A percentile compares a stretch with the other conserved stretches of the same genome.
These are phyloP conservation scores for Lumnitzera racemosa DNA, from an alignment of 345 rosid genomes.

Conservation along the genomic window DNA sequence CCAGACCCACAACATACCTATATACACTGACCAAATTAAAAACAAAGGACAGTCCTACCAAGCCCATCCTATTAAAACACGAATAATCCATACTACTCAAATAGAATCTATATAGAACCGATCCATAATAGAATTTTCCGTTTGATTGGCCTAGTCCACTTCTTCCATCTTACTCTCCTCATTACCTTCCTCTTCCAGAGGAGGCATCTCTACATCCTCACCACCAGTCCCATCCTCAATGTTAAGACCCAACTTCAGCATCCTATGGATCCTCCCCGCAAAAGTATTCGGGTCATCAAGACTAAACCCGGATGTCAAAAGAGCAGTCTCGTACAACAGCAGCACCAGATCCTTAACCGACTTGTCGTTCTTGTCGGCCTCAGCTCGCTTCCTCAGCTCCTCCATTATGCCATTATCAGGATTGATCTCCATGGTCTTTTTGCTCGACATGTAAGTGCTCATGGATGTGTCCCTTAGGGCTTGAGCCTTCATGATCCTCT, in stretches of 20 bases:
- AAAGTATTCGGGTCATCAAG: conserved; percentile 50
- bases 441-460: conserved; percentile 50
- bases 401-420: conserved; percentile 51
- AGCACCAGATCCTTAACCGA: conserved; percentile 48
- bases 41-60: no score
- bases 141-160: conserved; percentile 21
- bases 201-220: conserved; percentile 34
- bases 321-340: conserved; percentile 42
- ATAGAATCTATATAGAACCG: no score
- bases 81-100: no score
- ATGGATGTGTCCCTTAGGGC: conserved; percentile 48
- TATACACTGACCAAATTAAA: no score
- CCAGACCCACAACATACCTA: no score
- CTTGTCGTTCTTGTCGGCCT: conserved; percentile 44
- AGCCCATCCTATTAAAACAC: no score
- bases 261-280: conserved; percentile 45
- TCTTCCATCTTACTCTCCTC: conserved; percentile 63
- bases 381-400: conserved; percentile 50
- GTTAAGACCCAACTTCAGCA: conserved; percentile 48
- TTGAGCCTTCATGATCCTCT: conserved; percentile 54
- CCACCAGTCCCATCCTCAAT: conserved; percentile 29
- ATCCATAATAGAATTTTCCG: no score
- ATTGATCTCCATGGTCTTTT: conserved; percentile 53
- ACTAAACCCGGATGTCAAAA: conserved; percentile 50
- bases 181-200: conserved; percentile 35